Conservation (phyloP, 768 basidiomycete genomes). For the Suillus subalutaceus region DNA sequence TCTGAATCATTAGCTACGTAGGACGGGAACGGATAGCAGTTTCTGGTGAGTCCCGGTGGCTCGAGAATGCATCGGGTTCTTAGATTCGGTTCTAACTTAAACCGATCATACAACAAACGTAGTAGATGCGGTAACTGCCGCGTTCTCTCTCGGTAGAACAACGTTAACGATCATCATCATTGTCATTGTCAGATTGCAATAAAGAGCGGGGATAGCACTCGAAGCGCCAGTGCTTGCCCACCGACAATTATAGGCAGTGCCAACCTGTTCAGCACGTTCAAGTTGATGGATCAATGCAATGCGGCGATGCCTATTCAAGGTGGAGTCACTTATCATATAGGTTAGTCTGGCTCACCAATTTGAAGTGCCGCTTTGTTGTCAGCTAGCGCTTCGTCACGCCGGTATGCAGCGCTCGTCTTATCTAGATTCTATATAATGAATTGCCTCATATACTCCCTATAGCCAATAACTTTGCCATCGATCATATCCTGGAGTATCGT, state of each 20-base stretch:
- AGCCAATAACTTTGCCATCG: not conserved
- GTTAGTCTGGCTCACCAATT: not conserved
- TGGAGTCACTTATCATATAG: not conserved
- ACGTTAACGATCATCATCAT: not conserved
- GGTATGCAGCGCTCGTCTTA: not conserved
- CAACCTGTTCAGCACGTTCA: not conserved
- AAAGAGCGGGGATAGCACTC: not conserved
- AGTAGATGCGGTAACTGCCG: not conserved
- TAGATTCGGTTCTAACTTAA: not conserved
- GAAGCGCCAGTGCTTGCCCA: too few relatives aligned
- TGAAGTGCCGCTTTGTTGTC: not conserved
- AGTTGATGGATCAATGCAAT: not conserved
- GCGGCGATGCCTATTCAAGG: not conserved
- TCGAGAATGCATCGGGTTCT: not conserved
- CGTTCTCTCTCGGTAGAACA: not conserved
- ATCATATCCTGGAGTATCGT: not conserved
- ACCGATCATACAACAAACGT: not conserved
- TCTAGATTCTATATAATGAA: not conserved
- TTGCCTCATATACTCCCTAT: not conserved
- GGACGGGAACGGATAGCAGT: not conserved
- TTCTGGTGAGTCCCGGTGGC: not conserved
- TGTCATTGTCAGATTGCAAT: not conserved
- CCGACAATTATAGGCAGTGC: too few relatives aligned
- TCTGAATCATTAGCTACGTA: not conserved
- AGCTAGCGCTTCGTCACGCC: not conserved